Evolutionary conservation across 1,284 basidiomycete species (phyloP).

Genomic region (Trichosporon sp.): DNA sequence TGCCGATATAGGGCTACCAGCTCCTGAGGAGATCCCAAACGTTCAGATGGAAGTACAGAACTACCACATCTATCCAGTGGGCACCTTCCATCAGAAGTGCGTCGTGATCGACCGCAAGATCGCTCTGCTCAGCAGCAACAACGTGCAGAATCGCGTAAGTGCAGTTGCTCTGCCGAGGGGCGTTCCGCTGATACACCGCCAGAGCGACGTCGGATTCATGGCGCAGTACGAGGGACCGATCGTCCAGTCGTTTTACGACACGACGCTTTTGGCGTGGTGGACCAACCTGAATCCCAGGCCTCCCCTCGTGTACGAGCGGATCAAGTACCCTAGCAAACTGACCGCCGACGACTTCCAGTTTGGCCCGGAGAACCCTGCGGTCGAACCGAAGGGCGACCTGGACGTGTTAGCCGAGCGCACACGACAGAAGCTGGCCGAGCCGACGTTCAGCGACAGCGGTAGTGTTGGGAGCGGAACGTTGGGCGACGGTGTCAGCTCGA

Average conservation of each 20-base stretch:
- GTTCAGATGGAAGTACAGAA: conserved; percentile 29
- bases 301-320: conserved; percentile 50
- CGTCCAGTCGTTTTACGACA: conserved; percentile 67
- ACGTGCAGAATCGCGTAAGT: conserved; percentile 56
- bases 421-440: conserved; percentile 24
- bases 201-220: conserved; percentile 64
- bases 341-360: conserved; percentile 18
- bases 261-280: conserved; percentile 62
- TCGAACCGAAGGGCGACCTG: conserved; percentile 25
- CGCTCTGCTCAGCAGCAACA: conserved; percentile 57
- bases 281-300: conserved; percentile 57
- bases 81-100: conserved; percentile 65
- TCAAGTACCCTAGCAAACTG: conserved; percentile 12
- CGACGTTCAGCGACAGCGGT: conserved; percentile 13
- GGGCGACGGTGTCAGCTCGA: neutral
- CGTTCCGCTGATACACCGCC: conserved; percentile 59
- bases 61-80: conserved; percentile 38
- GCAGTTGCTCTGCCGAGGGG: neutral
- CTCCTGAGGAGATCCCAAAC: conserved; percentile 19
- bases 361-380: conserved; percentile 24
- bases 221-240: conserved; percentile 62
- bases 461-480: neutral
- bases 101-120: conserved; percentile 65
- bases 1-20: conserved; percentile 13
- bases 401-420: conserved; percentile 18